Evolutionary conservation across 2,329 filamentous ascomycete genomes (phyloP), one percentile per base, ranked within the genome.

Genomic region (Hymenoscyphus linearis): DNA sequence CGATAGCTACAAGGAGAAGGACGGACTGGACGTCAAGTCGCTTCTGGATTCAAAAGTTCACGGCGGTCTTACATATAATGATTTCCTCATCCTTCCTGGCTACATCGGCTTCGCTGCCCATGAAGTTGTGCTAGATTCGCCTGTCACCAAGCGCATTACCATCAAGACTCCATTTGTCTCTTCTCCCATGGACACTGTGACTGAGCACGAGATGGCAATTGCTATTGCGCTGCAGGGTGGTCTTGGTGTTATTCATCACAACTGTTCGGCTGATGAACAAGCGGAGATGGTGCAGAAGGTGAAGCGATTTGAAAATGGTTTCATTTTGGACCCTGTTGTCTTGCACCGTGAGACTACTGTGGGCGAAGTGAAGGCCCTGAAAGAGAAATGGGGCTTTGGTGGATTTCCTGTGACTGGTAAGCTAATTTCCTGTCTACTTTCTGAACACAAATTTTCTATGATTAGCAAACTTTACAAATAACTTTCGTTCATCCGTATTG

Each of bases 401-500:
- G 95, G 95, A 71, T 98, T 97, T 80, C 95, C 95, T 63, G 93
- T 99, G 62, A 99, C 95, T 78, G 95, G 96, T 99, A 82, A 84
- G 93, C 82, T 57, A 13, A n/a, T n/a, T 25, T 12, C 13, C 57
- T 47, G 9, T 65, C 60, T 60, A 55, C 63, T 62, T 66, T 65
- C 44, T 72, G 25, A 52, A 22, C 9, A 13, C n/a, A 27, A 18
- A 53, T 60, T 54, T 78, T 70, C 74, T 77, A 81, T 92, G 90
- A 96, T 96, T 95, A 91, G 82, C 84, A 82, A 85, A 81, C 82
- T 80, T 82, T 84, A 81, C 78, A 79, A 80, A 89, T 97, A 98
- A 98, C 95, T 99, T 99, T 99, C 95, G 95, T 99, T 99, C 95
- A 93, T 93, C 95, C 91, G 91, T 84, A 96, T 88, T 85, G 89